A percentile compares a stretch with the other conserved stretches of the same genome.
phyloP scores from a whole-genome alignment of 2,329 filamentous ascomycete species.

The Aaosphaeria arxii region DNA sequence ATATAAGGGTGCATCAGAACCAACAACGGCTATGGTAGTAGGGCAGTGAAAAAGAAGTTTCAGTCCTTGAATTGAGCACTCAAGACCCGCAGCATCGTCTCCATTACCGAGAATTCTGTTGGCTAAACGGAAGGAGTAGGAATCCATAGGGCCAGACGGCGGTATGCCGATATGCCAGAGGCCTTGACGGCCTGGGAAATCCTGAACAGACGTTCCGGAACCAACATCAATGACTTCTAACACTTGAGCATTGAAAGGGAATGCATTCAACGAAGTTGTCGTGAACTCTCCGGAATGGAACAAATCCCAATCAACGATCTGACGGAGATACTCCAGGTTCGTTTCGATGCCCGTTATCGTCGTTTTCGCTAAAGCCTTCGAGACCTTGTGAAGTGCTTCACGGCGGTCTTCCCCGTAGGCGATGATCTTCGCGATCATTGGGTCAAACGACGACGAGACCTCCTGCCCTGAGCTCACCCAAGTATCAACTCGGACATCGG shows the following conservation, averaged over 20 bases:
- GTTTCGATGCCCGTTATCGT: background rate
- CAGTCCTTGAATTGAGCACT: conserved; percentile 60
- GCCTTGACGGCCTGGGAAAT: conserved; percentile 55
- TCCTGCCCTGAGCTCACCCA: background rate
- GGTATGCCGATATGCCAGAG: conserved; percentile 56
- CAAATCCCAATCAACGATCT: conserved; percentile 44
- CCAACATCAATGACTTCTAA: conserved; percentile 58
- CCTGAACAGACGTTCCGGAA: conserved; percentile 58
- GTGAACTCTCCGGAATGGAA: conserved; percentile 55
- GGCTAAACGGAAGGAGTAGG: conserved; percentile 54
- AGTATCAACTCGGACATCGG: background rate
- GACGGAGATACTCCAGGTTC: conserved; percentile 51
- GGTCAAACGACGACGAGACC: conserved; percentile 31
- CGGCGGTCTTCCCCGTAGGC: conserved; percentile 45
- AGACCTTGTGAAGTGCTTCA: conserved; percentile 45
- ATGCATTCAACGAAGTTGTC: conserved; percentile 55
- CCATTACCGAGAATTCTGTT: conserved; percentile 60
- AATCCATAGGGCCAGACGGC: conserved; percentile 61
- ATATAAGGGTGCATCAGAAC: conserved; percentile 51
- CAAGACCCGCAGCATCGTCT: conserved; percentile 51
- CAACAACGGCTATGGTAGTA: conserved; percentile 57
- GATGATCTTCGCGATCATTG: conserved; percentile 59
- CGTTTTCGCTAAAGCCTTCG: conserved; percentile 35
- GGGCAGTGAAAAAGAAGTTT: conserved; percentile 55
- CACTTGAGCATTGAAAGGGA: conserved; percentile 49